phyloP scores from a whole-genome alignment of 352 stramenopile species.

The Peronospora tabacina region DNA sequence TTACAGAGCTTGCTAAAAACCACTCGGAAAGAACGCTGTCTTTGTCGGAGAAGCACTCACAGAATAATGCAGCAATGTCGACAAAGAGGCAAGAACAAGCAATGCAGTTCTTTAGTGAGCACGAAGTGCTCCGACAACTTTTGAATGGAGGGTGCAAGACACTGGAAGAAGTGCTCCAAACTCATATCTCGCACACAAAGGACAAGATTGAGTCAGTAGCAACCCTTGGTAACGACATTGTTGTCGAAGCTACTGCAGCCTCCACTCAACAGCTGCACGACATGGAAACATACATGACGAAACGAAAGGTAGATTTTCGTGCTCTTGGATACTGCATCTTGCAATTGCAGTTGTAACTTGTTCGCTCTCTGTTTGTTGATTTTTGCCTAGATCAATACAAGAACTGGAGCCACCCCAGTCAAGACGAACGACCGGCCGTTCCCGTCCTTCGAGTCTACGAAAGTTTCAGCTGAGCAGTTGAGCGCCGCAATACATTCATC shows the following conservation, averaged over 20 bases:
- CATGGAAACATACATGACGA: constrained; percentile 43
- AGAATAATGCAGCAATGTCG: constrained; percentile 9
- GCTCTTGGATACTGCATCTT: not conserved
- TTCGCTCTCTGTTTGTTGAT: not conserved
- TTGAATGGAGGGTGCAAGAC: constrained; percentile 21
- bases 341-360: not conserved
- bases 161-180: constrained; percentile 27
- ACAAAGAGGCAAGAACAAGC: constrained; percentile 20
- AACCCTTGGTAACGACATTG: constrained; percentile 19
- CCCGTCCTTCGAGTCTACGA: constrained; percentile 38
- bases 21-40: constrained; percentile 13
- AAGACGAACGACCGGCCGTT: constrained; percentile 35
- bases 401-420: constrained; percentile 35
- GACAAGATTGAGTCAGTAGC: constrained; percentile 23
- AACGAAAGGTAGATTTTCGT: constrained; percentile 31
- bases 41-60: constrained; percentile 24
- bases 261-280: constrained; percentile 31
- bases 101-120: constrained; percentile 23
- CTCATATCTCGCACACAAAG: constrained; percentile 29
- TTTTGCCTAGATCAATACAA: constrained; percentile 27
- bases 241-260: constrained; percentile 22
- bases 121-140: constrained; percentile 25
- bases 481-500: not conserved
- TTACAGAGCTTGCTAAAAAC: constrained; percentile 7
- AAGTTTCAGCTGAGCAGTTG: constrained; percentile 13